Evolutionary conservation across 2,329 filamentous ascomycete species (phyloP), one percentile per base, ranked within the genome.

Genomic region (Dothideomycetes sp.): DNA sequence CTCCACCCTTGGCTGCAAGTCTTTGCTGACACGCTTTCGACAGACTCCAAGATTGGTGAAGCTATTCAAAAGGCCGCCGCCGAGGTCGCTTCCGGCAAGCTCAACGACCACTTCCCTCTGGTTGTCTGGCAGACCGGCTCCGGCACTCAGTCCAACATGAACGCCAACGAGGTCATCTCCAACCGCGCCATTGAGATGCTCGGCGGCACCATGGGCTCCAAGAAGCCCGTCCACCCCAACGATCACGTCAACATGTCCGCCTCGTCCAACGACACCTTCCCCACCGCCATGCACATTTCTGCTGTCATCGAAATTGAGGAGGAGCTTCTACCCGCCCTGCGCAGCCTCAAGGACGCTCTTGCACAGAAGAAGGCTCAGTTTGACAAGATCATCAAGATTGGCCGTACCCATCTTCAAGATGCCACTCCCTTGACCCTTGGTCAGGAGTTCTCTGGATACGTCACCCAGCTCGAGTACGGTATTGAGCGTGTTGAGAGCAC

Each of bases 191-290:
- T 96, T 65, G 89, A 96, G 73, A 94, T 96, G 49, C 76, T 96
- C 40, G 91, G 91, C 54, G 91, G 91, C 56, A 75, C 74, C 51
- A 94, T 87, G 84, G 91, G 91, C 54, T 81, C 73, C 76, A 96
- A 96, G 81, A 94, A 93, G 73, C 91, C 91, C 19, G 91, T 98
- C 50, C 91, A 98, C 70, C 91, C 91, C 58, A 98, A 96, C 68
- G 91, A 98, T 71, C 91, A 98, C 65, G 91, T 98, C 66, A 98
- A 98, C 78, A 94, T 94, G 79, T 93, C 84, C 51, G 91, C 91
- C 53, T 95, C 87, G 35, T 96, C 91, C 58, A 98, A 98, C 72
- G 91, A 98, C 64, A 95, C 89, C 53, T 98, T 98, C 78, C 91
- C 91, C 29, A 96, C 91, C 51, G 91, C 95, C 62, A 98, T 98